These are phyloP conservation scores for Yamadazyma taylorii DNA, from an alignment of 1,139 yeast species.

Conservation along the genomic window DNA sequence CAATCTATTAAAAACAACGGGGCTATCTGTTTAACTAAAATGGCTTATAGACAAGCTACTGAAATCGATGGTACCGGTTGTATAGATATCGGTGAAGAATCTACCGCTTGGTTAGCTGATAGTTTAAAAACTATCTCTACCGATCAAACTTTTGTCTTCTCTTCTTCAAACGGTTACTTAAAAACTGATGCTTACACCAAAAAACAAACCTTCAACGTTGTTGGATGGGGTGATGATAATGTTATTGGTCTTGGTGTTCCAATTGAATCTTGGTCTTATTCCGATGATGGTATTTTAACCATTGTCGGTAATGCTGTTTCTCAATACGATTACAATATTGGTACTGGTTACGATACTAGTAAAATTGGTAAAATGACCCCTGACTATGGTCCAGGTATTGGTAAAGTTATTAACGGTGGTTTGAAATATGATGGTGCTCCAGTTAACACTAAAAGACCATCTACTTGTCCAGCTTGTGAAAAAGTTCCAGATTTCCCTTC, in stretches of 20 bases:
- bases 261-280: slow-evolving; percentile 14
- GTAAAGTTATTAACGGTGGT: slow-evolving; percentile 15
- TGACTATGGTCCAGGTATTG: slow-evolving; percentile 16
- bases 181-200: slow-evolving; percentile 15
- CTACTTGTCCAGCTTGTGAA: slow-evolving; percentile 14
- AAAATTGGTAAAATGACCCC: slow-evolving; percentile 14
- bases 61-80: slow-evolving; percentile 28
- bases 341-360: slow-evolving; percentile 16
- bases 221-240: slow-evolving; percentile 33
- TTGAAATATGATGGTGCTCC: slow-evolving; percentile 13
- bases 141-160: slow-evolving; percentile 15
- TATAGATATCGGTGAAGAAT: slow-evolving; percentile 21
- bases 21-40: slow-evolving; percentile 26
- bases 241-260: slow-evolving; percentile 23
- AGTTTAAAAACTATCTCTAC: slow-evolving; percentile 10
- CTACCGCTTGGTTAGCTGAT: slow-evolving; percentile 18
- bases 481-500: slow-evolving; percentile 11
- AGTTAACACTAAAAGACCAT: slow-evolving; percentile 14
- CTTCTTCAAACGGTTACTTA: slow-evolving; percentile 11
- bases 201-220: slow-evolving; percentile 23
- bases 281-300: slow-evolving; percentile 17
- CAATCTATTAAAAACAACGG: slow-evolving; percentile 22
- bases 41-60: slow-evolving; percentile 22
- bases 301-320: slow-evolving; percentile 10
- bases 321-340: slow-evolving; percentile 15